phyloP scores from a whole-genome alignment of 2,329 filamentous ascomycete genomes.

The Aspergillus aculeatus region DNA sequence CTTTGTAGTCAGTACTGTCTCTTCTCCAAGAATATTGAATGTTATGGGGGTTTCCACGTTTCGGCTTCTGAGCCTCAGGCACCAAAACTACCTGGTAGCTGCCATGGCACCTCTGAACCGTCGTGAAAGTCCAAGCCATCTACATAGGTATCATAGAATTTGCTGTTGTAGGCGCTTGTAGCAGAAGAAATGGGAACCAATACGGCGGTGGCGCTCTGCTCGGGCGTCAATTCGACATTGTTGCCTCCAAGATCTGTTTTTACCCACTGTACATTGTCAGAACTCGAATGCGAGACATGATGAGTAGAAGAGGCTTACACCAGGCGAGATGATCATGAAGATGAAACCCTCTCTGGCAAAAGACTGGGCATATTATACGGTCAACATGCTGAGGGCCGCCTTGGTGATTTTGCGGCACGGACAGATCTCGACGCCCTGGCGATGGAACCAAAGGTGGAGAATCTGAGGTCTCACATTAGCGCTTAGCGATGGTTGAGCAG shows the following conservation, averaged over 20 bases:
- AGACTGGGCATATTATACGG: slow-evolving; percentile 33
- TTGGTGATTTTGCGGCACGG: slow-evolving; percentile 45
- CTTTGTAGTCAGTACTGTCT: too few species aligned
- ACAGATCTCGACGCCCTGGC: slow-evolving; percentile 20
- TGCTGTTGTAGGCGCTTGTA: slow-evolving; percentile 43
- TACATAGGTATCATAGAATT: slow-evolving; percentile 44
- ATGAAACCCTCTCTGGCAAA: slow-evolving; percentile 43
- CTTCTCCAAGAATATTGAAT: too few species aligned
- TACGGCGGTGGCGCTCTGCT: slow-evolving; percentile 34
- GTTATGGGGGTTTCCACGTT: too few species aligned
- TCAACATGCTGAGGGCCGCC: slow-evolving; percentile 50
- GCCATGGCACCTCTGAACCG: not conserved
- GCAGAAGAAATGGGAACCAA: slow-evolving; percentile 47
- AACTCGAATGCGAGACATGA: not conserved
- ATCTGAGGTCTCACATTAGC: slow-evolving; percentile 25
- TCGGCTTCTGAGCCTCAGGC: too few species aligned
- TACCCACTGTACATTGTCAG: slow-evolving; percentile 37
- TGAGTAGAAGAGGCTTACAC: slow-evolving; percentile 38
- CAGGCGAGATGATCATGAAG: slow-evolving; percentile 45
- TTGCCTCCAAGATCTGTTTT: slow-evolving; percentile 43
- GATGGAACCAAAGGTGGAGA: slow-evolving; percentile 45
- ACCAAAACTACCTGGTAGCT: not conserved
- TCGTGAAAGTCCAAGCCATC: slow-evolving; percentile 27
- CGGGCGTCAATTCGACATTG: slow-evolving; percentile 39
- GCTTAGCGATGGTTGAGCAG: not conserved